These are phyloP conservation scores for Xylariaceae sp. DNA, from an alignment of 2,329 filamentous ascomycete species.

Conservation along the genomic window DNA sequence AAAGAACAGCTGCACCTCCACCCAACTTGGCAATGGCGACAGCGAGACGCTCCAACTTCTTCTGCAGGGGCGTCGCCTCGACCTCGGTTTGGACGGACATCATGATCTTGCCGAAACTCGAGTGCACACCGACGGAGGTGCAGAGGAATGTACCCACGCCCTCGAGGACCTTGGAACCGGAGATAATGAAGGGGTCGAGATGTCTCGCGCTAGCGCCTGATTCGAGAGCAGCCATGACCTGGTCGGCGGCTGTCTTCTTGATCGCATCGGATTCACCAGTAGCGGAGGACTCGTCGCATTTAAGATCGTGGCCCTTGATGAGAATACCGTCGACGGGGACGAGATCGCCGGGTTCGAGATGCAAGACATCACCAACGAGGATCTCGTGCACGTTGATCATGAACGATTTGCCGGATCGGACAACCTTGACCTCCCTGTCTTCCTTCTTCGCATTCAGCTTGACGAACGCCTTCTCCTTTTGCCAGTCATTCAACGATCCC, in stretches of 20 bases:
- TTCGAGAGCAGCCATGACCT: constrained; percentile 52
- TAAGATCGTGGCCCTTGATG: constrained; percentile 58
- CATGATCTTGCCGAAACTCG: constrained; percentile 51
- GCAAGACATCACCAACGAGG: constrained; percentile 60
- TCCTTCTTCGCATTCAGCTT: constrained; percentile 55
- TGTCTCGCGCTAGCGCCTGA: constrained; percentile 43
- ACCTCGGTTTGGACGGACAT: constrained; percentile 50
- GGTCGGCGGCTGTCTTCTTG: constrained; percentile 56
- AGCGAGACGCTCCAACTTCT: constrained; percentile 47
- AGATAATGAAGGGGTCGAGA: constrained; percentile 60
- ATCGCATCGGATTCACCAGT: constrained; percentile 67
- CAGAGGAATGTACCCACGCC: constrained; percentile 50
- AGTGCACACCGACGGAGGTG: constrained; percentile 50
- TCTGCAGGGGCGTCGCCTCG: constrained; percentile 49
- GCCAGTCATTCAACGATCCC: constrained; percentile 57
- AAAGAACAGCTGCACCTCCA: constrained; percentile 62
- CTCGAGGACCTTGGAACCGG: constrained; percentile 51
- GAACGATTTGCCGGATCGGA: constrained; percentile 58
- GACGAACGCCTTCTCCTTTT: constrained; percentile 57
- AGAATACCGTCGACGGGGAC: constrained; percentile 63
- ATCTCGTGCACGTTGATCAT: constrained; percentile 59
- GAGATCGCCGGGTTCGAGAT: constrained; percentile 63
- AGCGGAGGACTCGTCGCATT: constrained; percentile 64
- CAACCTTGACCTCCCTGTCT: constrained; percentile 56
- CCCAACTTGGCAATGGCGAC: constrained; percentile 49